phyloP scores from a whole-genome alignment of 768 basidiomycete genomes.

The Boletellus ananiceps region DNA sequence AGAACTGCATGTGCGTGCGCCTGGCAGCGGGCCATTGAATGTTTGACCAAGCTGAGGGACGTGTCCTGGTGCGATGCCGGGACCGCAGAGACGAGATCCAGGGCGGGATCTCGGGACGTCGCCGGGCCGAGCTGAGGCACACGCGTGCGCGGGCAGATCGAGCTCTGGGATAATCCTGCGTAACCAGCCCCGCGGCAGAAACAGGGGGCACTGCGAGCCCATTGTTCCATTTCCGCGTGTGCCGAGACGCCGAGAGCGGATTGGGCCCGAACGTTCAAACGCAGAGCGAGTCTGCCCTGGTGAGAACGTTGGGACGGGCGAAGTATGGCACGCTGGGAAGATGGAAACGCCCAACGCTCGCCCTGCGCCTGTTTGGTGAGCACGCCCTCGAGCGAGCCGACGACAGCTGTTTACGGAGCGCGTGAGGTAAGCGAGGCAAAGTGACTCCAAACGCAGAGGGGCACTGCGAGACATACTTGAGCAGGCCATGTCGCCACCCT shows the following conservation, averaged over 20 bases:
- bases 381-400: no score
- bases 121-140: neutral
- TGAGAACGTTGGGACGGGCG: neutral
- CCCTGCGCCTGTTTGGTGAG: no score
- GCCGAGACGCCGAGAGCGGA: no score
- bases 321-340: neutral
- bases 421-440: slow-evolving; percentile 1
- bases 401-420: neutral
- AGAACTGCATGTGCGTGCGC: neutral
- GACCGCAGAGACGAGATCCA: neutral
- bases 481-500: neutral
- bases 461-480: neutral
- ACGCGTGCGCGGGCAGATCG: neutral
- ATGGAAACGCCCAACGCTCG: neutral
- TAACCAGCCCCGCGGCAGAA: neutral
- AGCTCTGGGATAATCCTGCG: neutral
- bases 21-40: neutral
- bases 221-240: neutral
- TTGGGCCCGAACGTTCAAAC: neutral
- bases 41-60: neutral
- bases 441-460: neutral
- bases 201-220: neutral
- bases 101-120: neutral
- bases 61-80: neutral
- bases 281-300: neutral